phyloP scores from a whole-genome alignment of 345 rosid genomes.

The Populus davidiana region DNA sequence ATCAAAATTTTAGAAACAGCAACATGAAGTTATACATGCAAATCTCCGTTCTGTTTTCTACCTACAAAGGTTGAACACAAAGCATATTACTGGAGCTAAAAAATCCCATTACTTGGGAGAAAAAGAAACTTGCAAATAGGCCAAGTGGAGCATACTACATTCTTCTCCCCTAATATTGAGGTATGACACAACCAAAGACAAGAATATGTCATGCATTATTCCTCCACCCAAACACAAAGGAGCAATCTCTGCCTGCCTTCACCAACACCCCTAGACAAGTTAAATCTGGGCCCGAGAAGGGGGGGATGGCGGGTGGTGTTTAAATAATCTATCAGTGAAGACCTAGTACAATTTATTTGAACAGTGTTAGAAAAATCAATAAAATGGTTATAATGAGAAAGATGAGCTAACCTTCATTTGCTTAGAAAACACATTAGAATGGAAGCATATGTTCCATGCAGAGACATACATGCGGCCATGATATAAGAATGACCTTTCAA shows the following conservation, averaged over 20 bases:
- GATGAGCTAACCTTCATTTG: slow-evolving; percentile 80
- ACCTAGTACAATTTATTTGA: neutral
- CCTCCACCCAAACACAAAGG: too few relatives aligned
- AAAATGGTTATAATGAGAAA: slow-evolving; percentile 8
- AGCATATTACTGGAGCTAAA: too few relatives aligned
- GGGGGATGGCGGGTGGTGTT: too few relatives aligned
- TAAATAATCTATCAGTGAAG: neutral
- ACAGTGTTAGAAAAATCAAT: too few relatives aligned
- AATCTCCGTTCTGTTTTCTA: too few relatives aligned
- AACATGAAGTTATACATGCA: too few relatives aligned
- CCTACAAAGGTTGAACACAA: too few relatives aligned
- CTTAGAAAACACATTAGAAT: slow-evolving; percentile 96
- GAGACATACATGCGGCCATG: slow-evolving; percentile 99
- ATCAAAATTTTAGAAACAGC: too few relatives aligned
- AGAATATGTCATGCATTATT: too few relatives aligned
- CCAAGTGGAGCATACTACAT: neutral
- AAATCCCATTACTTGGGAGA: too few relatives aligned
- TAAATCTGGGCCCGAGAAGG: too few relatives aligned
- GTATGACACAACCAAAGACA: neutral
- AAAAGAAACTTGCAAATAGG: neutral
- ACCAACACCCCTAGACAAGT: too few relatives aligned
- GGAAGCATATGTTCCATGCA: slow-evolving; percentile 98
- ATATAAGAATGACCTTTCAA: slow-evolving; percentile 95
- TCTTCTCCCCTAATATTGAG: neutral
- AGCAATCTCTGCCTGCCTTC: neutral